Conservation (phyloP, 2,329 filamentous ascomycete species). For the Cladophialophora chaetospira region DNA sequence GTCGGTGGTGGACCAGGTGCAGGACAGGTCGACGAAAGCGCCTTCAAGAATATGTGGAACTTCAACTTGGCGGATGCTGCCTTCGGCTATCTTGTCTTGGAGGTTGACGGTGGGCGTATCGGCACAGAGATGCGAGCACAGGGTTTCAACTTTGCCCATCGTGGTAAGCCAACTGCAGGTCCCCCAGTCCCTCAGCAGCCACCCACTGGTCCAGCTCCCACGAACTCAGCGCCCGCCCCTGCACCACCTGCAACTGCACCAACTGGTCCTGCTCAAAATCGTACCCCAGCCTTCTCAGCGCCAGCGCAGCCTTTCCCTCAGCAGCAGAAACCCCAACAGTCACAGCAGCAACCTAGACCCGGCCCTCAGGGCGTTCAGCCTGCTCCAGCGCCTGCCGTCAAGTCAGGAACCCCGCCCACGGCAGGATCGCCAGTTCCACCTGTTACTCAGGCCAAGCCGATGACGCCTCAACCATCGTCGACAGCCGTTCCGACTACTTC, state of each 20-base stretch:
- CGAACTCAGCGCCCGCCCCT: conserved; percentile 10
- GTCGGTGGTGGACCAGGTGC: conserved; percentile 68
- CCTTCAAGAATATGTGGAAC: conserved; percentile 99
- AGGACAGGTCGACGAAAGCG: conserved; percentile 94
- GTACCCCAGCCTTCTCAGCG: conserved; percentile 46
- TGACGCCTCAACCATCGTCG: conserved; percentile 50
- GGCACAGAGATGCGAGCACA: conserved; percentile 98
- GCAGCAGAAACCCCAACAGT: conserved; percentile 35
- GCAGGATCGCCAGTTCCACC: conserved; percentile 45
- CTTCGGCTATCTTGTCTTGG: conserved; percentile 92
- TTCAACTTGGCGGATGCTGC: conserved; percentile 92
- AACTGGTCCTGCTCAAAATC: conserved; percentile 40
- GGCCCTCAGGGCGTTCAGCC: conserved; percentile 32
- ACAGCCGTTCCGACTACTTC: conserved; percentile 36
- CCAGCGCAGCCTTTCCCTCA: conserved; percentile 41
- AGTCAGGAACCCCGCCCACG: conserved; percentile 35
- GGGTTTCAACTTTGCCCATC: conserved; percentile 98
- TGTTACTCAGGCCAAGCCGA: conserved; percentile 53
- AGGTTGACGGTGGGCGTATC: conserved; percentile 93
- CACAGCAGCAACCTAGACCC: conserved; percentile 32
- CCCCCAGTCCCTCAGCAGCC: conserved; percentile 24
- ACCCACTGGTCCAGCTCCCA: conserved; percentile 9
- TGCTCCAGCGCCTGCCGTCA: conserved; percentile 16
- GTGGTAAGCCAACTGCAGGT: conserved; percentile 51
- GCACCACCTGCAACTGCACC: conserved; percentile 37